Conservation (phyloP, 805 yeast species). For the Cyberlindnera nakhonratchasimensis region DNA sequence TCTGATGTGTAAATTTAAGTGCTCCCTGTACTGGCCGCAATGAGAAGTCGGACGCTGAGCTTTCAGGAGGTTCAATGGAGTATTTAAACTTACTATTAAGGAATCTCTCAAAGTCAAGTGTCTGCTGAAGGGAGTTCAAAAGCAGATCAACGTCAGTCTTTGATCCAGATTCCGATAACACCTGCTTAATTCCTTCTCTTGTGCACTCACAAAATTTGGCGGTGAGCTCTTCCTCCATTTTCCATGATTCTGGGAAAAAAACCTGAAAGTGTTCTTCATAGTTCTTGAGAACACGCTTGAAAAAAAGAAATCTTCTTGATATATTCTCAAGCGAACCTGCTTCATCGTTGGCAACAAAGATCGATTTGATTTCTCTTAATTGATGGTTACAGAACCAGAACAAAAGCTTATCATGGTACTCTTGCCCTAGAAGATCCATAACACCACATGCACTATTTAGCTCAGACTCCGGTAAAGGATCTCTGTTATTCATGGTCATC, state of each 20-base stretch:
- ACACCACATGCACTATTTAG: slow-evolving; percentile 66
- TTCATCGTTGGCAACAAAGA: slow-evolving; percentile 79
- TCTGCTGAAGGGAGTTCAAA: slow-evolving; percentile 64
- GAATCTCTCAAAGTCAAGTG: slow-evolving; percentile 79
- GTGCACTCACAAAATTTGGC: slow-evolving; percentile 66
- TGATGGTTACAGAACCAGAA: slow-evolving; percentile 71
- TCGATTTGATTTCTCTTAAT: slow-evolving; percentile 67
- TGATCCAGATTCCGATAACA: slow-evolving; percentile 42
- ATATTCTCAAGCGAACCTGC: slow-evolving; percentile 93
- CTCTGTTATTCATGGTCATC: slow-evolving; percentile 36
- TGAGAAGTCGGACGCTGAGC: slow-evolving; percentile 11
- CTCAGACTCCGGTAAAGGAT: slow-evolving; percentile 27
- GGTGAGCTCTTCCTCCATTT: slow-evolving; percentile 59
- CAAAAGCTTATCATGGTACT: slow-evolving; percentile 55
- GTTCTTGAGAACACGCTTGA: slow-evolving; percentile 62
- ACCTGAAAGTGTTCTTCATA: slow-evolving; percentile 49
- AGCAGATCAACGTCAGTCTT: slow-evolving; percentile 59
- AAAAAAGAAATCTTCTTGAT: slow-evolving; percentile 75
- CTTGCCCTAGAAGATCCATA: slow-evolving; percentile 58
- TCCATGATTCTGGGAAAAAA: slow-evolving; percentile 72
- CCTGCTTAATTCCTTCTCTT: slow-evolving; percentile 55
- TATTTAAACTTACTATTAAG: slow-evolving; percentile 59
- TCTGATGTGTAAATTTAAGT: slow-evolving; percentile 37
- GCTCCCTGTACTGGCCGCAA: slow-evolving; percentile 16
- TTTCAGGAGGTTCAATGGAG: slow-evolving; percentile 27